Evolutionary conservation across 108 stramenopile species (phyloP), one percentile per base, ranked within the genome.

Genomic region (Cylindrotheca fusiformis): DNA sequence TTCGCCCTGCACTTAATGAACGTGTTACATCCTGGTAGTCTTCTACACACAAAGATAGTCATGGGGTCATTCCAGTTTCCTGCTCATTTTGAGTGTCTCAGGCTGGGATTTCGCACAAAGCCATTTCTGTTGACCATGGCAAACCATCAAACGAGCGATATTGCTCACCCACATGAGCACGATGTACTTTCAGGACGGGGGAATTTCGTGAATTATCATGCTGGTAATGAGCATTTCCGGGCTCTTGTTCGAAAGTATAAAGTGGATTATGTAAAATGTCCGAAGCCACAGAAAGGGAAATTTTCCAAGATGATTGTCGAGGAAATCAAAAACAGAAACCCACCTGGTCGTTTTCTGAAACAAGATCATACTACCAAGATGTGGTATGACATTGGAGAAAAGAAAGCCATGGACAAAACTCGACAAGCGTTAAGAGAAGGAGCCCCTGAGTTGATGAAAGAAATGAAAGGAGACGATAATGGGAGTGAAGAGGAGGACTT

Each of bases 311-410:
- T 88, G 48, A 89, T 94, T 60, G 84, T 87, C 17, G 86, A 94
- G 33, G 82, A 85, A 67, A 86, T 95, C 51, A 68, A 77, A 56
- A 41, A 61, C 48, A 71, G 80, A 58, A 58, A 82, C 52, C 90
- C 90, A 0, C 88, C 90, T 0, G 90, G 90, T n/a, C 69, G 88
- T 32, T 95, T 91, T 59, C 83, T 91, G 30, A 91, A 91, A 52
- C 92, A 93, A 68, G 87, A 88, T 78, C 55, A 62, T 21, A 49
- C 64, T n/a, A 80, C 88, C 3, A 90, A 91, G 46, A 51, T 92
- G 14, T 95, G 87, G 90, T 69, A 75, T 62, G 94, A 95, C 33
- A 88, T 95, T 49, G 94, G 88, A 21, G 90, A 95, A 45, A 91
- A 95, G 81, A 87, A 91, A 52, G 86, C 86, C 1, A 50, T 89